These are phyloP conservation scores for Cyclocybe cylindracea DNA, from an alignment of 768 basidiomycete genomes.

Conservation along the genomic window DNA sequence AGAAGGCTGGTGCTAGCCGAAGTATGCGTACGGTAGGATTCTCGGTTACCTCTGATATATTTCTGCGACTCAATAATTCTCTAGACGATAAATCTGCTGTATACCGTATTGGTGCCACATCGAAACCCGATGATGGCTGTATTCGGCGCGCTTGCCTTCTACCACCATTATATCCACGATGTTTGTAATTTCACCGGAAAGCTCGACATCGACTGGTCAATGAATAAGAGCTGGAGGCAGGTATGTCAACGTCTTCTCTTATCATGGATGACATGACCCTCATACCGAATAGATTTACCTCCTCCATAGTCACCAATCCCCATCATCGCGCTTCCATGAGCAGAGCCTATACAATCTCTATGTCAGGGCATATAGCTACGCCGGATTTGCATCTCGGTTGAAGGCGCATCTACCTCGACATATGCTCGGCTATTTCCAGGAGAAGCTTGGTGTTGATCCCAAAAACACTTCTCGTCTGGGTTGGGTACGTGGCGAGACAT, in stretches of 20 bases:
- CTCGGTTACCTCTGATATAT: not conserved
- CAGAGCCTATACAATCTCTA: constrained; percentile 25
- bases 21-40: constrained; percentile 23
- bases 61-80: not conserved
- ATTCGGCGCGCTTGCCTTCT: constrained; percentile 28
- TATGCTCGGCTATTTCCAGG: constrained; percentile 24
- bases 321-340: constrained; percentile 19
- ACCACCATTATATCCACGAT: constrained; percentile 27
- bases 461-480: constrained; percentile 23
- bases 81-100: constrained; percentile 28
- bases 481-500: constrained; percentile 24
- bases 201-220: constrained; percentile 24
- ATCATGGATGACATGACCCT: not conserved
- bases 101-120: constrained; percentile 29
- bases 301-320: constrained; percentile 15
- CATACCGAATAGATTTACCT: constrained; percentile 15
- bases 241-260: constrained; percentile 15
- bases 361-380: constrained; percentile 17
- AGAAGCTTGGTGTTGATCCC: constrained; percentile 23
- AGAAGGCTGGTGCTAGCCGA: constrained; percentile 26
- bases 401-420: constrained; percentile 26
- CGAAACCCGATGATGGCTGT: constrained; percentile 23
- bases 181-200: constrained; percentile 11
- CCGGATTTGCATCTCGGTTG: constrained; percentile 14
- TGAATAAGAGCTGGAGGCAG: constrained; percentile 27